Base-by-base conservation (phyloP, 108 stramenopile species). In the Skeletonema potamos region DNA sequence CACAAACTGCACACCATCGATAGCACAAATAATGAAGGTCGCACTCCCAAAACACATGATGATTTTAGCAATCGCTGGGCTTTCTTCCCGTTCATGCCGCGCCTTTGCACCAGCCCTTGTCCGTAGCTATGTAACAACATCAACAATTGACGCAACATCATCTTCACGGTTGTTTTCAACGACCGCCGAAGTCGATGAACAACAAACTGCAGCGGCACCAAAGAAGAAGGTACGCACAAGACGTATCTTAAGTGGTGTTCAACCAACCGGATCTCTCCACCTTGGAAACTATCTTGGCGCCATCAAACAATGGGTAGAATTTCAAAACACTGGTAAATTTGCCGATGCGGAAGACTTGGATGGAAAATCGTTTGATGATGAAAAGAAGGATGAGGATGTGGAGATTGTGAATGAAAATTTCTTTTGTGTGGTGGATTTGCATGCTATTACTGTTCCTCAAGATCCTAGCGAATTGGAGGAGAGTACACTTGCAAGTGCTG, bases 231-330 rank as follows among this genome's bases (percentile, higher is more conserved):
- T 77, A 26, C 72, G 71, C 32, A 73, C 78, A 10, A 61, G 86
- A 39, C 92, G 95, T 51, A 83, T 99, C 37, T 77, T 99, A 64
- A 93, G 91, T 15, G 99, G 98, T 20, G 97, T 99, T 11, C 98
- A 99, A 79, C 99, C 99, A 12, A 99, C 98, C 3, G 99, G 99
- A 20, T 82, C 87, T 26, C 89, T 98, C 13, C 98, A 98, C 70
- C 79, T 99, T 27, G 99, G 99, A 18, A 99, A 99, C 79, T 99
- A 99, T 73, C 72, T 99, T 17, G 99, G 98, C 26, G 97, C 99
- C 2, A 95, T 99, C 43, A 85, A 88, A 60, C 97, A 98, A 71
- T 99, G 98, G 99, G 97, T 97, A 1, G 87, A 87, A 54, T 89
- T 94, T 64, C 97, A 99, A 81, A 87, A 97, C 68, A 85, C 87